phyloP scores from a whole-genome alignment of 345 rosid genomes.

The Hirschfeldia incana region DNA sequence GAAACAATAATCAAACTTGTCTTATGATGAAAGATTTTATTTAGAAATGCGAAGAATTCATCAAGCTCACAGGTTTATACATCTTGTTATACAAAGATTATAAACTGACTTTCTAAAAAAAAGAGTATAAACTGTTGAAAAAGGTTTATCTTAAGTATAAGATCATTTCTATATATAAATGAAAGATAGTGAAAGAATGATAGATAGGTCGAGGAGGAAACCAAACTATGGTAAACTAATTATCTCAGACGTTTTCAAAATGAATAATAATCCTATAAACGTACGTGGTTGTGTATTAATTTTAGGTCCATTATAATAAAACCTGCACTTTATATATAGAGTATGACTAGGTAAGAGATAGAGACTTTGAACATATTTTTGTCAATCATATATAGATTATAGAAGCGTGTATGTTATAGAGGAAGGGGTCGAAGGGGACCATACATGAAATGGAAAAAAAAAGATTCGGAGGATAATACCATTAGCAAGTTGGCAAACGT shows the following conservation, averaged over 20 bases:
- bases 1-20: neutral
- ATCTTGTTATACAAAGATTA: neutral
- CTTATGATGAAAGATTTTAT: neutral
- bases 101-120: too few species aligned
- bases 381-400: neutral
- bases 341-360: constrained; percentile 14
- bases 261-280: too few species aligned
- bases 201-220: neutral
- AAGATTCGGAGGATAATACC: constrained; percentile 35
- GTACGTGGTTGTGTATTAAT: too few species aligned
- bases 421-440: constrained; percentile 33
- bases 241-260: too few species aligned
- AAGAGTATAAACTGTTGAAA: neutral
- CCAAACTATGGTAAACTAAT: neutral
- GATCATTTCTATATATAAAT: neutral
- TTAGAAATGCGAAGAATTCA: neutral
- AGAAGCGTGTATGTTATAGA: neutral
- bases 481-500: constrained; percentile 31
- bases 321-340: constrained; percentile 23
- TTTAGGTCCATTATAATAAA: constrained; percentile 16
- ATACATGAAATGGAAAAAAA: constrained; percentile 6
- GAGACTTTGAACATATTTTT: neutral
- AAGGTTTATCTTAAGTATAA: neutral
- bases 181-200: neutral
- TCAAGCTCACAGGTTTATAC: neutral